Conservation (phyloP, 352 stramenopile genomes). For the Globisporangium uncinulatum region DNA sequence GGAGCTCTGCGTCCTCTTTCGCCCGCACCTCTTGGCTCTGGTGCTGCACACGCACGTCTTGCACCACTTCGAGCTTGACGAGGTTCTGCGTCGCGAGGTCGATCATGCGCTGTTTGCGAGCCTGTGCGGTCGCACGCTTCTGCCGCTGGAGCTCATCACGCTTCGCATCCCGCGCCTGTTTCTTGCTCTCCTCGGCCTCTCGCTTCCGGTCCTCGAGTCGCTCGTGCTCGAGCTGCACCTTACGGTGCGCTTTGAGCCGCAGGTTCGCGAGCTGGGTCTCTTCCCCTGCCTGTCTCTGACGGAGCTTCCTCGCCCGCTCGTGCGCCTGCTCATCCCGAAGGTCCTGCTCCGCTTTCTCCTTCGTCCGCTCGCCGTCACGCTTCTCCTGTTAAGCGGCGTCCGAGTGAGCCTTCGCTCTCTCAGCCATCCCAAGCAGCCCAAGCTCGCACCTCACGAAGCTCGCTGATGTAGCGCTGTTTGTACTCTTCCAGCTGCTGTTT, state of each 20-base stretch:
- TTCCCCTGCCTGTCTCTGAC: constrained; percentile 42
- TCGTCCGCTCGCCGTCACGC: constrained; percentile 54
- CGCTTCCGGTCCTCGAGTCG: constrained; percentile 61
- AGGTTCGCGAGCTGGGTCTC: constrained; percentile 68
- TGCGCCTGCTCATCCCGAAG: constrained; percentile 47
- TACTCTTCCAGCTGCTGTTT: constrained; percentile 81
- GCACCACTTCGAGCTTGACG: constrained; percentile 56
- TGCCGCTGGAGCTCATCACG: constrained; percentile 50
- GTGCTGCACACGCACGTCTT: constrained; percentile 53
- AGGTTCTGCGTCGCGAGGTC: constrained; percentile 72
- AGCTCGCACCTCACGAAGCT: constrained; percentile 46
- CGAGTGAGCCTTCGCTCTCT: too few species aligned
- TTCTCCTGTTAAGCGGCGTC: constrained; percentile 37
- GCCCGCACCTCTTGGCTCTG: constrained; percentile 64
- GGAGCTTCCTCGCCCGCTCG: constrained; percentile 33
- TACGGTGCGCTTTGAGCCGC: constrained; percentile 50
- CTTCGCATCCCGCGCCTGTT: constrained; percentile 53
- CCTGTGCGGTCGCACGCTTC: constrained; percentile 50
- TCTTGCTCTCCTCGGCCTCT: constrained; percentile 66
- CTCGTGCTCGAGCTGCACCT: constrained; percentile 53
- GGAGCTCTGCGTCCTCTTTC: constrained; percentile 65
- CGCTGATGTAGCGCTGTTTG: constrained; percentile 73
- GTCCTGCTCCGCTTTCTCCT: constrained; percentile 54
- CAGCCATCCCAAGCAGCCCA: too few species aligned
- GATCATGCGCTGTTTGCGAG: constrained; percentile 81